Conservation (phyloP, 495 filamentous ascomycete species). For the Xeromyces bisporus region DNA sequence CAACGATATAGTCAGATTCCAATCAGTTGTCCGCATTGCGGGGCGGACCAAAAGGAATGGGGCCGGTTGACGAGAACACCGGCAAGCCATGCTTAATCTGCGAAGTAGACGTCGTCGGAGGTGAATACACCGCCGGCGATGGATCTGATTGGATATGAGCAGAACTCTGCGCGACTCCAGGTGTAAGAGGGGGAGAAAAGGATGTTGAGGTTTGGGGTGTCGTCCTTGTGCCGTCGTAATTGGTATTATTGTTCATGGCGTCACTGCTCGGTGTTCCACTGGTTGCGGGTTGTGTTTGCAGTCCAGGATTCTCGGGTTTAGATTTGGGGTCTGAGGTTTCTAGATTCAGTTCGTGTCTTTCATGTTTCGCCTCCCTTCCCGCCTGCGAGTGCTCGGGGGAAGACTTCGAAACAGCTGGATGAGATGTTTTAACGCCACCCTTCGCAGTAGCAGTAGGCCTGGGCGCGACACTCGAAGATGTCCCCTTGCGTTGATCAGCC, state of each 20-base stretch:
- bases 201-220: no score
- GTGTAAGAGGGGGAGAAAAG: constrained; percentile 11
- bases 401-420: constrained; percentile 2
- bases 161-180: constrained; percentile 4
- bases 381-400: constrained; percentile 3
- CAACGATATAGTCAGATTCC: no score
- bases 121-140: constrained; percentile 13
- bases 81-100: constrained; percentile 30
- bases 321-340: no score
- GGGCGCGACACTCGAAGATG: background rate
- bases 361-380: constrained; percentile 1
- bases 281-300: no score
- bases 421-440: constrained; percentile 2
- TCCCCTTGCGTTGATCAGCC: constrained; percentile 16
- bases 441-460: no score
- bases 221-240: no score
- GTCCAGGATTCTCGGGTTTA: no score
- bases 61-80: constrained; percentile 32
- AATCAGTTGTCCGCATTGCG: background rate
- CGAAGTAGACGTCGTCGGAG: constrained; percentile 14
- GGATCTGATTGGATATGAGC: constrained; percentile 6
- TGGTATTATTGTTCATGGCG: no score
- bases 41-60: constrained; percentile 30
- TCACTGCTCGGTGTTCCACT: no score
- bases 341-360: background rate